These are phyloP conservation scores for Calcarisporium arbuscula DNA, from an alignment of 2,329 filamentous ascomycete species.

Conservation along the genomic window DNA sequence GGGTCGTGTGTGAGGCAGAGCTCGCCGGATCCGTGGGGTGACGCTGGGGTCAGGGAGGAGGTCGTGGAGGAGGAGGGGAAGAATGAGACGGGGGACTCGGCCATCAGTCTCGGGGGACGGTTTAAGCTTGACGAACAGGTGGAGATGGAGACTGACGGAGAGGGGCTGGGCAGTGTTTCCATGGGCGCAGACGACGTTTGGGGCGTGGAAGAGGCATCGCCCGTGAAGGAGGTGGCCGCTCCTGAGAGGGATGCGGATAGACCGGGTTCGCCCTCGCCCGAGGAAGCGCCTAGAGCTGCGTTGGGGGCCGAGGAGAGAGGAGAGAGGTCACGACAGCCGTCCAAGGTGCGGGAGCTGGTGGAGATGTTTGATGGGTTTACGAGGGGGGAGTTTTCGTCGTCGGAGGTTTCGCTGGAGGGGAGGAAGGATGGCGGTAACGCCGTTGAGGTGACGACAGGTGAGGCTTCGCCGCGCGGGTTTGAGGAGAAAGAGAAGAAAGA, in stretches of 20 bases:
- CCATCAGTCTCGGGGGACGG: slow-evolving; percentile 17
- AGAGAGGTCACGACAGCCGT: slow-evolving; percentile 20
- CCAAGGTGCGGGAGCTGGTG: slow-evolving; percentile 46
- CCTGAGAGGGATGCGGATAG: background rate
- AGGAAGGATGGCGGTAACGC: too few species aligned
- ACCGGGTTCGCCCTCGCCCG: slow-evolving; percentile 12
- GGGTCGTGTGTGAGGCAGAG: slow-evolving; percentile 15
- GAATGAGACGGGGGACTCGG: slow-evolving; percentile 22
- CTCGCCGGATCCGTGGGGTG: slow-evolving; percentile 22
- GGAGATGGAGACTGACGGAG: background rate
- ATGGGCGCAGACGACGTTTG: slow-evolving; percentile 1
- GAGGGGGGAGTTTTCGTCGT: too few species aligned
- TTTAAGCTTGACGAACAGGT: background rate
- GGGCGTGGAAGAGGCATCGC: background rate
- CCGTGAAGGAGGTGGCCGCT: background rate
- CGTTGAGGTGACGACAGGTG: too few species aligned
- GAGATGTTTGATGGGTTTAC: slow-evolving; percentile 42
- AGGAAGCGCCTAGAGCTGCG: slow-evolving; percentile 12
- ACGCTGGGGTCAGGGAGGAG: slow-evolving; percentile 7
- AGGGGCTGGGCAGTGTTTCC: background rate
- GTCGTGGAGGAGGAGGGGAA: slow-evolving; percentile 11
- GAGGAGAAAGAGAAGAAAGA: too few species aligned
- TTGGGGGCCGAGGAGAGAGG: slow-evolving; percentile 8
- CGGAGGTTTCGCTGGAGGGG: too few species aligned
- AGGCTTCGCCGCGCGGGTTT: too few species aligned